Conservation (phyloP, 2,329 filamentous ascomycete genomes). For the Bipolaris sorokiniana region DNA sequence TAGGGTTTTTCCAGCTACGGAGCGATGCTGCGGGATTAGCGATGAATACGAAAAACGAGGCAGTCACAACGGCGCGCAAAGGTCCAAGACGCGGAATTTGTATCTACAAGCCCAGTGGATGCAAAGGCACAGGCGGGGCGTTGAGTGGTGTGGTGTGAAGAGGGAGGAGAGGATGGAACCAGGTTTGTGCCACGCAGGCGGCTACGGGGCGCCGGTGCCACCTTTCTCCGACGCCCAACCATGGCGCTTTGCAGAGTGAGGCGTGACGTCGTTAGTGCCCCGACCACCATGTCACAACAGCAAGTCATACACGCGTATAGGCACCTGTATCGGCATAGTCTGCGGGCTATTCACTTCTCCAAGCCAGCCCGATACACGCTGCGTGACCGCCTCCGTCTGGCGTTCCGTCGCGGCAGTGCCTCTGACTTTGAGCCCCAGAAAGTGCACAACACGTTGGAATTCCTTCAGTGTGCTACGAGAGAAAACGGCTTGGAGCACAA, state of each 20-base stretch:
- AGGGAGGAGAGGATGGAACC: constrained; percentile 17
- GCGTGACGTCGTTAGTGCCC: constrained; percentile 2
- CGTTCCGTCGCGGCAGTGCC: constrained; percentile 46
- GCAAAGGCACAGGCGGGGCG: constrained; percentile 27
- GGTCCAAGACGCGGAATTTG: constrained; percentile 11
- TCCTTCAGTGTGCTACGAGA: constrained; percentile 68
- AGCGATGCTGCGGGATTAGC: constrained; percentile 19
- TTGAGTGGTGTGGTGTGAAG: constrained; percentile 16
- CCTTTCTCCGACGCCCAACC: constrained; percentile 24
- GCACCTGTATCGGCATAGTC: constrained; percentile 67
- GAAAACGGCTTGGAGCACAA: constrained; percentile 73
- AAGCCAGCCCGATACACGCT: constrained; percentile 69
- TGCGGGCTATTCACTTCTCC: constrained; percentile 75
- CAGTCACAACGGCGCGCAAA: constrained; percentile 10
- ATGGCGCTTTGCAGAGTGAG: constrained; percentile 10
- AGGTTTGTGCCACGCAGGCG: constrained; percentile 9
- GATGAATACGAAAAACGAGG: constrained; percentile 20
- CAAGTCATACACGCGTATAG: constrained; percentile 71
- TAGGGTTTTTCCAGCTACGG: constrained; percentile 2
- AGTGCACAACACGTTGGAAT: constrained; percentile 71
- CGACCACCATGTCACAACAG: constrained; percentile 38
- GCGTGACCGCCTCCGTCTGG: constrained; percentile 57
- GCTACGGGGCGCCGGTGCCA: constrained; percentile 13
- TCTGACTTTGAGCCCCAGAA: constrained; percentile 50
- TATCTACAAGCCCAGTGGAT: constrained; percentile 31